Evolutionary conservation across 2,329 filamentous ascomycete species (phyloP), one percentile per base, ranked within the genome.

Genomic region (Colletotrichum spaethianum): DNA sequence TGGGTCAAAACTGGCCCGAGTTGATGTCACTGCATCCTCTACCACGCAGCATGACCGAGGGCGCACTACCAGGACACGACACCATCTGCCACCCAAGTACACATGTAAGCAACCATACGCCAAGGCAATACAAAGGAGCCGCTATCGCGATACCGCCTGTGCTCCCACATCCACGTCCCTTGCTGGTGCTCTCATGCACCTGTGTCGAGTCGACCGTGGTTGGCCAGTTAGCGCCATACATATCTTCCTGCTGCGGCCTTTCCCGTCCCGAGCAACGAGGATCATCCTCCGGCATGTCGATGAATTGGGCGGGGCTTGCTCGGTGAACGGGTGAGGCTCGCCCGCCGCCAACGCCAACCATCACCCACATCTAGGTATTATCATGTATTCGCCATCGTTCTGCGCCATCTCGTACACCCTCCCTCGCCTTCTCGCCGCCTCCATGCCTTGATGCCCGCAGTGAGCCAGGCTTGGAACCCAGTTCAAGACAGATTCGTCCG

Each of bases 1-100:
- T 61, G 40, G 59, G 59, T 36, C 18, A 48, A 3, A 59, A 20
- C 42, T 61, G 28, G 42, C 20, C 59, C 59, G 42, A 61, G 28
- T 33, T 36, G 4, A 11, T 36, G n/a, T 8, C 20, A 38, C 28
- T 31, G 18, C n/a, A 55, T 11, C 8, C 18, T n/a, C 11, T 55
- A 14, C 38, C 14, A 40, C 11, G 14, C 38, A 40, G 38, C 38
- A 5, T 16, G 11, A 40, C 14, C 38, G 3, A 40, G 3, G 9
- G 12, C 38, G 38, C 42, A 44, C 42, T 44, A 7, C 40, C 40
- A 7, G 20, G 12, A 28, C 9, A 14, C 20, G 20, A n/a, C 20
- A 48, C 20, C n/a, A 7, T 11, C 11, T 48, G 11, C 4, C 42
- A n/a, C 42, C 8, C n/a, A n/a, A n/a, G n/a, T 46, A 3, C 20